These are phyloP conservation scores for Colletotrichum somersetense DNA, from an alignment of 2,329 filamentous ascomycete genomes.

Conservation along the genomic window DNA sequence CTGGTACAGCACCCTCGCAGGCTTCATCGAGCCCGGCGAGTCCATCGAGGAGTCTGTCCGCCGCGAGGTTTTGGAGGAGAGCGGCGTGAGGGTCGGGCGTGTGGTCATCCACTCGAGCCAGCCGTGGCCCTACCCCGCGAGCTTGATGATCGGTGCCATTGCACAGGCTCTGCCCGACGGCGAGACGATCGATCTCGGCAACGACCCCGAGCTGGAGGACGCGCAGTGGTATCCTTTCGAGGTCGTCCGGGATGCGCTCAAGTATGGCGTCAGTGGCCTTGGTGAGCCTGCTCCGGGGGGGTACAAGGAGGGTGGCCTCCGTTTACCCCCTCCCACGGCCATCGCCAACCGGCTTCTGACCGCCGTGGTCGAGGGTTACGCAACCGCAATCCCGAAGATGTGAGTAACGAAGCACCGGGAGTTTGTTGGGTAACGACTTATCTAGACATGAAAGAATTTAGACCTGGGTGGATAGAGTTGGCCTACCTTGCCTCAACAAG, in stretches of 20 bases:
- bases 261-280: constrained; percentile 74
- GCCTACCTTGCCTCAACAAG: background rate
- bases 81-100: constrained; percentile 79
- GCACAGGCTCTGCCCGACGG: constrained; percentile 84
- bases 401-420: constrained; percentile 44
- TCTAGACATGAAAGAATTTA: constrained; percentile 44
- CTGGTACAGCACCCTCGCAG: constrained; percentile 91
- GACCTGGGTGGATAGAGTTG: constrained; percentile 44
- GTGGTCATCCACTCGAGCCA: constrained; percentile 88
- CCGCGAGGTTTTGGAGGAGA: constrained; percentile 89
- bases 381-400: constrained; percentile 67
- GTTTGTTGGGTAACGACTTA: background rate
- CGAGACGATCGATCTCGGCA: constrained; percentile 83
- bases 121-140: constrained; percentile 89
- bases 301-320: constrained; percentile 82
- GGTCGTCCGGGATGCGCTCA: constrained; percentile 82
- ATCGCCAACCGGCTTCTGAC: constrained; percentile 92
- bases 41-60: constrained; percentile 87
- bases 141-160: constrained; percentile 88
- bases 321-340: constrained; percentile 86
- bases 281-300: constrained; percentile 73
- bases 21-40: constrained; percentile 88
- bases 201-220: constrained; percentile 92
- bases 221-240: constrained; percentile 90
- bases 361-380: constrained; percentile 82